Evolutionary conservation across 257 asterid species (phyloP).

Genomic region (Solanum medicagineum): DNA sequence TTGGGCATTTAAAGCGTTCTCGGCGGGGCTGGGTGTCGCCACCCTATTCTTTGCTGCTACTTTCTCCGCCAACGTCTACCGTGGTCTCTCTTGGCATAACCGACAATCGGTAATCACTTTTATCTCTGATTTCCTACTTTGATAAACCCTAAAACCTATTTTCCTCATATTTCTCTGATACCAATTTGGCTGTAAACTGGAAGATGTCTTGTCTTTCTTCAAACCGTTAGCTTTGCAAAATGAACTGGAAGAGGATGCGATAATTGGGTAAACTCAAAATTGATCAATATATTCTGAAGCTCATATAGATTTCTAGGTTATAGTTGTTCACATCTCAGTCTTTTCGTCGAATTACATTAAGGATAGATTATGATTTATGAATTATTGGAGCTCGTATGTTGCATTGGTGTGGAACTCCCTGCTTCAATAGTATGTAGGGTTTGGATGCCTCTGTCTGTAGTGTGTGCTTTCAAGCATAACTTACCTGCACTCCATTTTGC

Average conservation of each 20-base stretch:
- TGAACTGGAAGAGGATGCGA: background rate
- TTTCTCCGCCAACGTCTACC: conserved; percentile 76
- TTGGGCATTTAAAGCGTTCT: conserved; percentile 62
- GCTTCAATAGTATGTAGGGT: background rate
- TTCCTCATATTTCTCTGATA: background rate
- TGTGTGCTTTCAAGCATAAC: background rate
- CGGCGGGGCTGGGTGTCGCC: conserved; percentile 67
- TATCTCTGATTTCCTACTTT: background rate
- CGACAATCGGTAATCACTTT: conserved; percentile 40
- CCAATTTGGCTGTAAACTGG: background rate
- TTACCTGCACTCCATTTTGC: background rate
- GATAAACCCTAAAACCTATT: background rate
- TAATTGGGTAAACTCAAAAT: background rate
- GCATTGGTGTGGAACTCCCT: background rate
- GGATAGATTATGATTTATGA: background rate
- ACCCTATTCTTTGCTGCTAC: conserved; percentile 61
- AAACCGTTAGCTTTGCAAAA: background rate
- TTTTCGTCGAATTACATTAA: background rate
- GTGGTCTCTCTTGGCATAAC: conserved; percentile 81
- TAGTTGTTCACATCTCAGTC: background rate
- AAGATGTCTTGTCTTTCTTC: background rate
- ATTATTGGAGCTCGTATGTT: background rate
- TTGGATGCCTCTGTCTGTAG: background rate
- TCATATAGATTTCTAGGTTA: background rate
- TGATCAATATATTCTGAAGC: background rate